Evolutionary conservation across 2,329 filamentous ascomycete species (phyloP), one percentile per base, ranked within the genome.

Genomic region (Endocalyx cinctus): DNA sequence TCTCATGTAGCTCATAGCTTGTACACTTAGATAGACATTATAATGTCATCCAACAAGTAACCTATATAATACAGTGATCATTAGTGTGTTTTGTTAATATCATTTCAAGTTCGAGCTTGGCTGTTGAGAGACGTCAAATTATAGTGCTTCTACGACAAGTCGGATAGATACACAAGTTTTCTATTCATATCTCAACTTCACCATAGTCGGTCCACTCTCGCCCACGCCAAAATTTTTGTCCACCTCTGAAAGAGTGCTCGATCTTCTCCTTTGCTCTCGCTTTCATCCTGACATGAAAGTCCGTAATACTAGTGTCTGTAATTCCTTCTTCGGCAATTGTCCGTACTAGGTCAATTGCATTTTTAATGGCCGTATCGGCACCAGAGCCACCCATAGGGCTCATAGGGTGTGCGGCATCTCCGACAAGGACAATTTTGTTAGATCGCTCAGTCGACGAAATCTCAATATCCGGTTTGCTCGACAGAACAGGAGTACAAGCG

Each of bases 371-470:
- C 10, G 47, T 55, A 41, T 55, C 52, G 7, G 41, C 53, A 13
- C 53, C 50, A 4, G 48, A 46, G 10, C 50, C 52, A 16, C 53
- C 51, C 51, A 55, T 55, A 5, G 52, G 50, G 33, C 51, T 55
- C 52, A 57, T 55, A 2, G 49, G 12, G 25, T 52, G 49, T n/a
- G 50, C 47, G 12, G 48, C 49, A 36, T 52, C 49, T 3, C 48
- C 50, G 17, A 55, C 37, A 4, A 57, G 43, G 5, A 46, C 52
- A 12, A 54, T 45, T 6, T 19, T 37, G 12, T 30, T 34, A 5
- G 42, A 34, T 17, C 41, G 41, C 5, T n/a, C 26, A 31, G 42
- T 19, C 18, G 43, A 40, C 17, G 27, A 26, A 10, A 55, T 19
- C 25, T 50, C 42, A 22, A 55, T 51, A 19, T 54, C 35, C 28